A percentile compares a stretch with the other conserved stretches of the same genome.
These are phyloP conservation scores for Rubus idaeus DNA, from an alignment of 306 rosid species.

Conservation along the genomic window DNA sequence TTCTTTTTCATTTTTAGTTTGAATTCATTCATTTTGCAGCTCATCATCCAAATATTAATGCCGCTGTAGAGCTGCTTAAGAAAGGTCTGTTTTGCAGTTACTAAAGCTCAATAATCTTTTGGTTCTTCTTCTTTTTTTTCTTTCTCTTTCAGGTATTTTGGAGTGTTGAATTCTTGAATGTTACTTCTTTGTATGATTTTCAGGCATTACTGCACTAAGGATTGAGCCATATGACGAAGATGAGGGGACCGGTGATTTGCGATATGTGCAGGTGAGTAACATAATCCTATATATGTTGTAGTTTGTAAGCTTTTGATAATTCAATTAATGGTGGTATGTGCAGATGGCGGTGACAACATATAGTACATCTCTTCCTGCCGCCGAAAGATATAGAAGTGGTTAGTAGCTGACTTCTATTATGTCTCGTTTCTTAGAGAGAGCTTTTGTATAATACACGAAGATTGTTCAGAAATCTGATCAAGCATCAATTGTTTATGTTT, in stretches of 20 bases:
- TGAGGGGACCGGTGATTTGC: conserved; percentile 74
- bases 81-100: conserved; percentile 41
- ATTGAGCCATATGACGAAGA: conserved; percentile 80
- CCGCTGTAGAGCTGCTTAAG: conserved; percentile 73
- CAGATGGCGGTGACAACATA: conserved; percentile 97
- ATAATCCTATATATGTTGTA: not conserved
- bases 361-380: conserved; percentile 73
- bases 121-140: not conserved
- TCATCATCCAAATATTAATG: conserved; percentile 94
- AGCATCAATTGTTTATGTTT: conserved; percentile 21
- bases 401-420: conserved; percentile 20
- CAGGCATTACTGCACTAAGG: conserved; percentile 64
- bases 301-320: not conserved
- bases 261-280: conserved; percentile 76
- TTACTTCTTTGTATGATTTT: conserved; percentile 18
- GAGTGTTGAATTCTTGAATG: not conserved
- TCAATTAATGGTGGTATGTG: conserved; percentile 26
- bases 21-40: conserved; percentile 44
- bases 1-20: not conserved
- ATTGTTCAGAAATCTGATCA: not conserved
- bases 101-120: not conserved
- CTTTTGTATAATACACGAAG: not conserved
- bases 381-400: conserved; percentile 86
- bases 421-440: not conserved
- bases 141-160: not conserved